Percentiles rank a stretch among this genome's conserved stretches.
phyloP scores from a whole-genome alignment of 371 early-diverging fungal species.

The Umbelopsis sp. region DNA sequence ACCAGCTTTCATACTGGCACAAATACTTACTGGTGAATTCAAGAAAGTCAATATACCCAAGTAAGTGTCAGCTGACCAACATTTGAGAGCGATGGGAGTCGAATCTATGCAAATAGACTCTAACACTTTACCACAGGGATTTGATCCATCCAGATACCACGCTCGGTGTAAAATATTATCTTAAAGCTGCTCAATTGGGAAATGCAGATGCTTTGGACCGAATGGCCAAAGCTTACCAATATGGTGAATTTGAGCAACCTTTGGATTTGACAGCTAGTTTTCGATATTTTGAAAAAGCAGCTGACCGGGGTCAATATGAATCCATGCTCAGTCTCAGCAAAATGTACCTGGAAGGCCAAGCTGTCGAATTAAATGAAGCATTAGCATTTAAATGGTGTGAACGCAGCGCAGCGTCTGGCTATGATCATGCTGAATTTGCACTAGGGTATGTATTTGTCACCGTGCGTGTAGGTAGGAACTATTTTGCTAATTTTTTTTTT shows the following conservation, averaged over 20 bases:
- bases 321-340: slow-evolving; percentile 43
- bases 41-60: slow-evolving; percentile 32
- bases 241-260: slow-evolving; percentile 24
- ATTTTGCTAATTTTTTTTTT: background rate
- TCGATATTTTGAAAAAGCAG: slow-evolving; percentile 39
- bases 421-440: slow-evolving; percentile 39
- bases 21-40: slow-evolving; percentile 39
- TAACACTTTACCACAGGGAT: background rate
- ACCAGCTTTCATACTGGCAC: slow-evolving; percentile 45
- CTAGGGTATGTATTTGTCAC: slow-evolving; percentile 38
- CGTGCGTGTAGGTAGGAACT: too few relatives aligned
- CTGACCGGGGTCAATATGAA: slow-evolving; percentile 33
- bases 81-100: too few relatives aligned
- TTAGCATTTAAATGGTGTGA: slow-evolving; percentile 48
- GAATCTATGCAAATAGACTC: too few relatives aligned
- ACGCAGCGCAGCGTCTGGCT: slow-evolving; percentile 37
- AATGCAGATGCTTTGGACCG: slow-evolving; percentile 31
- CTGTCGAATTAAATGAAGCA: slow-evolving; percentile 48
- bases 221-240: slow-evolving; percentile 33
- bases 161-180: slow-evolving; percentile 34
- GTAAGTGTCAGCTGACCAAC: background rate
- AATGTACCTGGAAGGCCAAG: slow-evolving; percentile 36
- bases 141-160: background rate
- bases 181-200: slow-evolving; percentile 34
- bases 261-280: slow-evolving; percentile 31